These are phyloP conservation scores for Phytophthora syringae DNA, from an alignment of 352 stramenopile species.

Conservation along the genomic window DNA sequence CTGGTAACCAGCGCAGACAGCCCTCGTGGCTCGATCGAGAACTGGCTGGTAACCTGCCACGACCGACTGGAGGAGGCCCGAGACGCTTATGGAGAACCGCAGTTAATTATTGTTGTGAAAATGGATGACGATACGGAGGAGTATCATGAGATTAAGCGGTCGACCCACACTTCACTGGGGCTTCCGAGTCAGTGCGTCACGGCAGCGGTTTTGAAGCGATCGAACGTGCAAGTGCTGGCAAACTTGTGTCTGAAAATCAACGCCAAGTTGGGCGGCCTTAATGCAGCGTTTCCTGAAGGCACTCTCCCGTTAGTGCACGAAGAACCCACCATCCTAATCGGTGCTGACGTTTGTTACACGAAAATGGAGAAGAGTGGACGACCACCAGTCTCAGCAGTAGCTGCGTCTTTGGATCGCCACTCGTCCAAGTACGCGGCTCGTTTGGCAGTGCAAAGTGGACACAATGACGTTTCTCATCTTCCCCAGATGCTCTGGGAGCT, in stretches of 20 bases:
- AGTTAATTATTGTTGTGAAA: background rate
- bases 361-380: conserved; percentile 37
- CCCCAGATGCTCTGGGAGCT: conserved; percentile 57
- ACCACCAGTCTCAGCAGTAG: conserved; percentile 56
- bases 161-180: background rate
- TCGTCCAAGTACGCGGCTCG: conserved; percentile 51
- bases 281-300: conserved; percentile 36
- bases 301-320: conserved; percentile 32
- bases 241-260: conserved; percentile 44
- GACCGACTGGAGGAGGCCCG: background rate
- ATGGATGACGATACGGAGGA: background rate
- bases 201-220: conserved; percentile 28
- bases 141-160: background rate
- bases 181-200: conserved; percentile 57
- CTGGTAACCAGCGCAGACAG: background rate
- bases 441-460: conserved; percentile 32
- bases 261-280: conserved; percentile 53
- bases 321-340: conserved; percentile 61
- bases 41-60: background rate
- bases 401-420: conserved; percentile 63
- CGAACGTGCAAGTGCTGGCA: conserved; percentile 40
- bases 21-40: background rate
- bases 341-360: conserved; percentile 60
- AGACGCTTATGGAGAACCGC: background rate
- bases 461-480: conserved; percentile 48